phyloP scores from a whole-genome alignment of 768 basidiomycete genomes.

The Collybia mongolica region DNA sequence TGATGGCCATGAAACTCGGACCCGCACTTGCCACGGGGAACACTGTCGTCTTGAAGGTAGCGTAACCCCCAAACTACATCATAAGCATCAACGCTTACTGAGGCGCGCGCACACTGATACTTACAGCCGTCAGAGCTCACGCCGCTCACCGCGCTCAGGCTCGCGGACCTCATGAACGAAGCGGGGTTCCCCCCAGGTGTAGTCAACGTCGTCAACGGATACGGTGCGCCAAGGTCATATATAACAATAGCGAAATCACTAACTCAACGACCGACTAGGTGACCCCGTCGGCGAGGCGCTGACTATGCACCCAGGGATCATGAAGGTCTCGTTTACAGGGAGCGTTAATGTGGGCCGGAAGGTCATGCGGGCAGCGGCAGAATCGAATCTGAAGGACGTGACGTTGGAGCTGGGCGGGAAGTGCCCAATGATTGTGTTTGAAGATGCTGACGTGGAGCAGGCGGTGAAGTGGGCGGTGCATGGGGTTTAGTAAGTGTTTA shows the following conservation, averaged over 20 bases:
- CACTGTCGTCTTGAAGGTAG: conserved; percentile 52
- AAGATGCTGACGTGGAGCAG: conserved; percentile 69
- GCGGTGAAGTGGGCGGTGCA: conserved; percentile 69
- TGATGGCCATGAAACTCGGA: conserved; percentile 27
- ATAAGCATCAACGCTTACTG: background rate
- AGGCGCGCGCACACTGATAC: background rate
- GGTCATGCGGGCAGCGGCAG: conserved; percentile 76
- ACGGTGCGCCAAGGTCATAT: conserved; percentile 26
- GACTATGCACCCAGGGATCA: conserved; percentile 51
- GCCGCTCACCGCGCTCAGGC: conserved; percentile 55
- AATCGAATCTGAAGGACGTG: conserved; percentile 61
- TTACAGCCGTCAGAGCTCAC: conserved; percentile 63
- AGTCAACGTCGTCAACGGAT: conserved; percentile 67
- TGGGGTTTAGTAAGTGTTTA: conserved; percentile 58
- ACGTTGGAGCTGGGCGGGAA: conserved; percentile 54
- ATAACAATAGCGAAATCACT: background rate
- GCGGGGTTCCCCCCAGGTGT: conserved; percentile 75
- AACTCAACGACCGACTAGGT: conserved; percentile 28
- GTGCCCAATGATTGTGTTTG: conserved; percentile 67
- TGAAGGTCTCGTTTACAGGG: conserved; percentile 86
- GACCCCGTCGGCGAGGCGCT: conserved; percentile 61
- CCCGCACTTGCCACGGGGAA: conserved; percentile 48
- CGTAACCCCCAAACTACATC: too few species aligned
- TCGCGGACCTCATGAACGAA: conserved; percentile 52
- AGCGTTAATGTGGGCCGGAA: conserved; percentile 68